A percentile compares a stretch with the other conserved stretches of the same genome.
phyloP scores from a whole-genome alignment of 2,329 filamentous ascomycete genomes.

The Calonectria multiphialidica region DNA sequence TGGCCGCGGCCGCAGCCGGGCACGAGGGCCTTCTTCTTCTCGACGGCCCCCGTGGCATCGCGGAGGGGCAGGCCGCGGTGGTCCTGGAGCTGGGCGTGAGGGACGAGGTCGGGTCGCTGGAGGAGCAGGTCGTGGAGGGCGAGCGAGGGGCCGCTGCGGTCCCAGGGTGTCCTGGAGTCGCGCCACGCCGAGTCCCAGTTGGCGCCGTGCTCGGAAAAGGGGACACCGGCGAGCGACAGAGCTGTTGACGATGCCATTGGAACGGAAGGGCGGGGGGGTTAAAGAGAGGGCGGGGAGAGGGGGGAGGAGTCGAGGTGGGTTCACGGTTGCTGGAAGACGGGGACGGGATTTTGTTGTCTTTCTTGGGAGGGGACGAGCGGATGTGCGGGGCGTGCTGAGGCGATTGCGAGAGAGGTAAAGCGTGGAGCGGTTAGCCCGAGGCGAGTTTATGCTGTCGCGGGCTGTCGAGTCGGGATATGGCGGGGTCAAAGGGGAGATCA shows the following conservation, averaged over 20 bases:
- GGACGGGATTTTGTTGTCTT: not conserved
- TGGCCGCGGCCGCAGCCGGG: conserved; percentile 87
- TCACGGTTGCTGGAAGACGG: not conserved
- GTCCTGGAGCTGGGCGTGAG: conserved; percentile 48
- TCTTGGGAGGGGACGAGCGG: not conserved
- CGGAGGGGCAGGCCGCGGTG: conserved; percentile 45
- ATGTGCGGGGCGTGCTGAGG: not conserved
- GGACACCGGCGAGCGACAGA: conserved; percentile 49
- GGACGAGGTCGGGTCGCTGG: conserved; percentile 59
- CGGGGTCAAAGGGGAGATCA: conserved; percentile 17
- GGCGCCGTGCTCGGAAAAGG: conserved; percentile 50
- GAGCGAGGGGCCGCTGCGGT: conserved; percentile 64
- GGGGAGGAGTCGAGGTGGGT: not conserved
- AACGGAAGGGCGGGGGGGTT: not conserved
- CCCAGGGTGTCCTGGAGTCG: conserved; percentile 64
- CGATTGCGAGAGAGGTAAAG: not conserved
- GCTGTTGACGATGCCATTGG: conserved; percentile 39
- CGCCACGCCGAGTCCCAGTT: conserved; percentile 64
- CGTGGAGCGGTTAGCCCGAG: not conserved
- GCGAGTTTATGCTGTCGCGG: not conserved
- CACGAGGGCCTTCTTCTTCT: conserved; percentile 69
- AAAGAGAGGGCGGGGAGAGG: not conserved
- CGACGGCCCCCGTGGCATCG: conserved; percentile 36
- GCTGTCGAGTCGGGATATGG: not conserved
- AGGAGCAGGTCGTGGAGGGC: conserved; percentile 66